These are phyloP conservation scores for Bassia scoparia DNA, from an alignment of 148 eudicot species.

Conservation along the genomic window DNA sequence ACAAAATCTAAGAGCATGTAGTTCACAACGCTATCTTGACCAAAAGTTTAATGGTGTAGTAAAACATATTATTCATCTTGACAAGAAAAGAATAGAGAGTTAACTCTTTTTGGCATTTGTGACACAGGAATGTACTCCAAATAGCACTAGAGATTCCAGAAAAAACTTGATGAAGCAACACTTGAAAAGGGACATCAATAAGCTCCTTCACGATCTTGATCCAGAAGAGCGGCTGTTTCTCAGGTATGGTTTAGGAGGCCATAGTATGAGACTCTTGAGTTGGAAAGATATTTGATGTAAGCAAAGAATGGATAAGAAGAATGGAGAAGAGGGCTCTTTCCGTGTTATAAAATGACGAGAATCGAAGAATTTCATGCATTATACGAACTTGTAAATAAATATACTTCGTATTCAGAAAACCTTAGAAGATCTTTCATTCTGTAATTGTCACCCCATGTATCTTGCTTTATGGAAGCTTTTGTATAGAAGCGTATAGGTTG, in stretches of 20 bases:
- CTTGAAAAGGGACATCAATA: slow-evolving; percentile 46
- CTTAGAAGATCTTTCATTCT: background rate
- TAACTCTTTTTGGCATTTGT: too few relatives aligned
- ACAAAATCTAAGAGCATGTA: too few relatives aligned
- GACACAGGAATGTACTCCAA: slow-evolving; percentile 63
- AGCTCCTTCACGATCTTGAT: slow-evolving; percentile 47
- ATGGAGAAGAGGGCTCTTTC: slow-evolving; percentile 56
- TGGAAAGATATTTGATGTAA: slow-evolving; percentile 57
- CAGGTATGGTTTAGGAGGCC: slow-evolving; percentile 61
- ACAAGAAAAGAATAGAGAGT: too few relatives aligned
- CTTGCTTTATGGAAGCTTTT: slow-evolving; percentile 14
- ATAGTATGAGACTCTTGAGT: slow-evolving; percentile 70
- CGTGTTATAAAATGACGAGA: slow-evolving; percentile 50
- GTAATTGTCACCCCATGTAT: background rate
- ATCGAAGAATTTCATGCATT: slow-evolving; percentile 47
- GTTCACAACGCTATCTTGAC: too few relatives aligned
- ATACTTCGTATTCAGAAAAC: background rate
- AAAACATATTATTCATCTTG: too few relatives aligned
- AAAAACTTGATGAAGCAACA: slow-evolving; percentile 50
- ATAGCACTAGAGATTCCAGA: slow-evolving; percentile 59
- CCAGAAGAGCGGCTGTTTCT: slow-evolving; percentile 53
- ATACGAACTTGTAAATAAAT: slow-evolving; percentile 31
- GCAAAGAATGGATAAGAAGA: slow-evolving; percentile 87
- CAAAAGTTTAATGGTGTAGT: too few relatives aligned
- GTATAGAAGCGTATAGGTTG: slow-evolving; percentile 9